Evolutionary conservation across 2,329 filamentous ascomycete genomes (phyloP).

Genomic region (Curvularia sp.): DNA sequence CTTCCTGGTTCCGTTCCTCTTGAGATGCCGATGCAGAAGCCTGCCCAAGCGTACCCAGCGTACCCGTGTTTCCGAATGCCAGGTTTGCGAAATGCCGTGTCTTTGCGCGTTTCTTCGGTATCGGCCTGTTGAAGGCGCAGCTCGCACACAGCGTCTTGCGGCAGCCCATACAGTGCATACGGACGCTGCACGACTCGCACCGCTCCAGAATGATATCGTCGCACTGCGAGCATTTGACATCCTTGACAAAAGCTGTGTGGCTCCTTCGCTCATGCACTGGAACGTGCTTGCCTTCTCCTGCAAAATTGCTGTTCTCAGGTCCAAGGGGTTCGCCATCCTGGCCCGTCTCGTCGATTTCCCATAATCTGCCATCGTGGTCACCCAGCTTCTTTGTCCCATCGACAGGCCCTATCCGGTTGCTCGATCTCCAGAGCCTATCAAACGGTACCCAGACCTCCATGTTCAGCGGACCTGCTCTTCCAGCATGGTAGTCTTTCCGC

Average conservation of each 20-base stretch:
- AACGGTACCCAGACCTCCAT: conserved; percentile 69
- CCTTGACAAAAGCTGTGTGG: conserved; percentile 61
- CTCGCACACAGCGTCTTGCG: conserved; percentile 66
- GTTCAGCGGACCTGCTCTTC: conserved; percentile 61
- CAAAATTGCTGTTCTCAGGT: conserved; percentile 53
- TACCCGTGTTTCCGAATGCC: conserved; percentile 43
- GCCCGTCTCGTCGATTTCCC: conserved; percentile 63
- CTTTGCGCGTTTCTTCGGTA: conserved; percentile 53
- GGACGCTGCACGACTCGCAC: conserved; percentile 66
- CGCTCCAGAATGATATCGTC: conserved; percentile 61
- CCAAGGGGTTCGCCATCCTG: conserved; percentile 63
- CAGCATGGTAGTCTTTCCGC: conserved; percentile 63
- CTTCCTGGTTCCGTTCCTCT: conserved; percentile 29
- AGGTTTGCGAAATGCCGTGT: conserved; percentile 48
- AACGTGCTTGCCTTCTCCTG: conserved; percentile 61
- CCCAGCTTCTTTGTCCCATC: conserved; percentile 40
- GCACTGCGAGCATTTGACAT: conserved; percentile 63
- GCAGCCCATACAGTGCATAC: conserved; percentile 68
- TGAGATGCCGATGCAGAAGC: conserved; percentile 38
- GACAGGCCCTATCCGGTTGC: conserved; percentile 63
- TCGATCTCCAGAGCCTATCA: conserved; percentile 65
- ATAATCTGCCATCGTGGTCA: conserved; percentile 59
- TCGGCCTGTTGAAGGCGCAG: conserved; percentile 63
- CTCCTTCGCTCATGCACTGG: conserved; percentile 62
- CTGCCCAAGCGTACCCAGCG: conserved; percentile 39